Evolutionary conservation across 192 early-diverging fungal species (phyloP), one percentile per base, ranked within the genome.

Genomic region (Entophlyctis luteolus): DNA sequence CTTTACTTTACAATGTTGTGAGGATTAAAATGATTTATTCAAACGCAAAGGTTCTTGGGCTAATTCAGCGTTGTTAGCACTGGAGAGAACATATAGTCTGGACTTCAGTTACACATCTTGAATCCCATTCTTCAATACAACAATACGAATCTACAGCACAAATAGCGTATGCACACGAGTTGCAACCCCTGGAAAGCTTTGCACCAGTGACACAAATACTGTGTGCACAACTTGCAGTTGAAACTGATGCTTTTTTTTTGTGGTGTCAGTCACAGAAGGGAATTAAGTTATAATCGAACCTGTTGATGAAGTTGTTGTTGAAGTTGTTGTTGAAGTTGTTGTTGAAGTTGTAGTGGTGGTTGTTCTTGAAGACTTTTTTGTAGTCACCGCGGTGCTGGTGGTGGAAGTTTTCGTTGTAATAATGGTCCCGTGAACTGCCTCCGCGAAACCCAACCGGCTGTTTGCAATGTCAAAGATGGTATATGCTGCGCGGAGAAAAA

Each of bases 401-500:
- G 10, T 56, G 5, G 55, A 5, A 14, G 55, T 56, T 0, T 16
- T 56, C 6, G 32, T 34, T 25, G 55, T 33, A 16, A 34, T 14
- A 16, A 56, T 0, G 6, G 55, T n/a, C n/a, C 48, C 25, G 38
- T 72, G 65, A 27, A 63, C 36, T 25, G 72, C 68, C 50, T 62
- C 46, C 3, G 72, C 72, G 35, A 74, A 74, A n/a, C 72, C 72
- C 32, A 74, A 8, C 4, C 72, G 38, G 2, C 25, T 45, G 42
- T 75, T 72, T 25, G 53, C 65, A 38, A 70, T 63, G 49, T 78
- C 77, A 63, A 60, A 78, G 49, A 78, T 59, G 35, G 71, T 78
- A 52, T 78, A 78, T 25, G 56, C 79, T 3, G 52, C 48, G 10
- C 77, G 37, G 16, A 72, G 36, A 42, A 75, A 78, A n/a, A 62